Conservation (phyloP, 306 rosid species). For the Clitoria ternatea region DNA sequence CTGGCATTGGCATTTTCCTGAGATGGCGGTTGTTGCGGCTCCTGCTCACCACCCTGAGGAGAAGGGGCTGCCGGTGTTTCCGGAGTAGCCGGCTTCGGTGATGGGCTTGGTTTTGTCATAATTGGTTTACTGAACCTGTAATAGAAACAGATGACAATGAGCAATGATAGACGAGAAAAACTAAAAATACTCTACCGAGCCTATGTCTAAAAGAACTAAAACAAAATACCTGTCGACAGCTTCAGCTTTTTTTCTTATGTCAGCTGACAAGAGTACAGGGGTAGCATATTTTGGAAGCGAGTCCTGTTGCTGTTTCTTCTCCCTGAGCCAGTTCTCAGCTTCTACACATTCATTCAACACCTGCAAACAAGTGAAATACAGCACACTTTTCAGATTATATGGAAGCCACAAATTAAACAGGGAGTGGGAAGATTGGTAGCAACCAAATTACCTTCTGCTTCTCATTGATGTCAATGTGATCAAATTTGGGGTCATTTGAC, state of each 20-base stretch:
- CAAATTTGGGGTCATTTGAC: constrained; percentile 68
- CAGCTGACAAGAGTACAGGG: constrained; percentile 71
- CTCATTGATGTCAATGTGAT: constrained; percentile 77
- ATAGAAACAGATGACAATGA: neutral
- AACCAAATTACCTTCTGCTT: constrained; percentile 60
- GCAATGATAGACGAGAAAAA: neutral
- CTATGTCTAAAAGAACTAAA: neutral
- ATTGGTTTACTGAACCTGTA: constrained; percentile 77
- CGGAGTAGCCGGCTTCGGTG: constrained; percentile 56
- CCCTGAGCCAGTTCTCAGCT: constrained; percentile 90
- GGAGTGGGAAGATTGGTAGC: neutral
- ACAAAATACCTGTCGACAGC: constrained; percentile 65
- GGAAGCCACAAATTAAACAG: neutral
- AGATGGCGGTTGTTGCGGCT: constrained; percentile 35
- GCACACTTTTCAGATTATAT: neutral
- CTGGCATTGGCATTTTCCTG: constrained; percentile 12
- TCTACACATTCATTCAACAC: constrained; percentile 76
- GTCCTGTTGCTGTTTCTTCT: constrained; percentile 72
- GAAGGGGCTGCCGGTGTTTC: constrained; percentile 50
- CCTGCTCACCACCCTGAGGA: constrained; percentile 46
- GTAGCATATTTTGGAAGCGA: constrained; percentile 68
- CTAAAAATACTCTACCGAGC: neutral
- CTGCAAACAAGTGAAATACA: constrained; percentile 25
- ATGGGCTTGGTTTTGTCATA: constrained; percentile 81
- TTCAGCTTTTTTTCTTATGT: constrained; percentile 81